Base-by-base conservation (phyloP, 2,329 filamentous ascomycete genomes). In the Chaetomium globosum region DNA sequence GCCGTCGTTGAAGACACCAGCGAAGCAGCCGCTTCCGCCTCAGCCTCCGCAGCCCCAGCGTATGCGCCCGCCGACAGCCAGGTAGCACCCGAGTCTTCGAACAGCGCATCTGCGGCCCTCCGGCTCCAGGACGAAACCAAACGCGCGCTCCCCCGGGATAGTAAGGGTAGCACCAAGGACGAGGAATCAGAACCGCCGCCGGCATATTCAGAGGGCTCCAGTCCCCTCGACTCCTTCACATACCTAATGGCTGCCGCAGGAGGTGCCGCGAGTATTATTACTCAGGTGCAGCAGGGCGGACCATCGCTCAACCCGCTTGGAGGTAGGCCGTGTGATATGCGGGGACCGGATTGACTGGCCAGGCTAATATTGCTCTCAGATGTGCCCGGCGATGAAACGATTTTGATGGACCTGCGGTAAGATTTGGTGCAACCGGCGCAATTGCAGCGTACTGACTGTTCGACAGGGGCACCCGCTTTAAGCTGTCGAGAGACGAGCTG, bases 221-320 rank as follows among this genome's bases (percentile, higher is more conserved):
- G 92, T 81, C 95, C 95, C 68, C 87, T 99, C 77, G 86, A 90
- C 67, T 92, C 92, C 65, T 99, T 99, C 76, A 89, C 90, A 73
- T 99, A 96, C 86, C 87, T 97, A 77, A 99, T 99, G 95, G 93
- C 95, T 80, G 91, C 93, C 77, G 93, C 94, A 80, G 94, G 94
- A 84, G 94, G 93, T 81, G 91, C 93, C 73, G 90, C 93, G 82
- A 98, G 95, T 86, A 97, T 99, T 77, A 96, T 99, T 81, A 99
- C 95, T 80, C 95, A 99, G 82, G 95, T 99, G 73, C 93, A 96
- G 77, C 95, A 99, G 80, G 90, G 90, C 71, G 93, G 90, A 59
- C 91, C 93, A 73, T 91, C 93, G 46, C 87, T 97, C 72, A 96
- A 95, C 78, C 90, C 92, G 63, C 83, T 98, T 67, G 92, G 91